phyloP scores from a whole-genome alignment of 2,329 filamentous ascomycete genomes.

The Cercospora zeina region DNA sequence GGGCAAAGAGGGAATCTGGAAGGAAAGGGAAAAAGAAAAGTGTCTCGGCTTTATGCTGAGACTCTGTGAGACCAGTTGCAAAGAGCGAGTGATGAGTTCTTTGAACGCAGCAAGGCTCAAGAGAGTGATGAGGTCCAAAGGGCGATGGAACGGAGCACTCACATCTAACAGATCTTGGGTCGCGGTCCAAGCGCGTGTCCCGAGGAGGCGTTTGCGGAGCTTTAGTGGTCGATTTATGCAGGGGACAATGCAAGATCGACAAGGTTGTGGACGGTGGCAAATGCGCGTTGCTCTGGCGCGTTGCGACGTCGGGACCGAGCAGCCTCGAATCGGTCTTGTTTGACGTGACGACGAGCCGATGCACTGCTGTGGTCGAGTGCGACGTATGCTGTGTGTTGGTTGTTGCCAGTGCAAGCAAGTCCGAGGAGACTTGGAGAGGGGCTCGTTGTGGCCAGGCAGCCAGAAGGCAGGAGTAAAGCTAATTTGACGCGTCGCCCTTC shows the following conservation, averaged over 20 bases:
- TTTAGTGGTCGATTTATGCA: constrained; percentile 15
- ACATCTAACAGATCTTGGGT: constrained; percentile 11
- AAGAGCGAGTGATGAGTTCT: neutral
- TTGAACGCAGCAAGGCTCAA: neutral
- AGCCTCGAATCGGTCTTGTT: neutral
- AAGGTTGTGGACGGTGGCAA: constrained; percentile 1
- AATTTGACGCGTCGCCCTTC: neutral
- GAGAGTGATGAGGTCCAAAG: neutral
- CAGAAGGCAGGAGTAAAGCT: neutral
- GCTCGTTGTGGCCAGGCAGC: neutral
- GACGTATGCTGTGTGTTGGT: too few species aligned
- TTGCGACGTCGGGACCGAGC: neutral
- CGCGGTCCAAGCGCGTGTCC: constrained; percentile 13
- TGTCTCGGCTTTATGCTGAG: neutral
- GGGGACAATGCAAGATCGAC: constrained; percentile 14
- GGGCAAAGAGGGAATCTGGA: neutral
- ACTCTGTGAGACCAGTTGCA: neutral
- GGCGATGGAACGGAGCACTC: neutral
- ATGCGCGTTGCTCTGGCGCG: constrained; percentile 2
- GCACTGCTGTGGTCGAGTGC: neutral
- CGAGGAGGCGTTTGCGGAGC: constrained; percentile 3
- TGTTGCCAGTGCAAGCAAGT: too few species aligned
- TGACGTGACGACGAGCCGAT: neutral
- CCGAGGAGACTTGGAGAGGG: neutral
- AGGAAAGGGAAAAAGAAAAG: neutral